Conservation (phyloP, 1,284 basidiomycete species). For the Rhizoctonia solani region DNA sequence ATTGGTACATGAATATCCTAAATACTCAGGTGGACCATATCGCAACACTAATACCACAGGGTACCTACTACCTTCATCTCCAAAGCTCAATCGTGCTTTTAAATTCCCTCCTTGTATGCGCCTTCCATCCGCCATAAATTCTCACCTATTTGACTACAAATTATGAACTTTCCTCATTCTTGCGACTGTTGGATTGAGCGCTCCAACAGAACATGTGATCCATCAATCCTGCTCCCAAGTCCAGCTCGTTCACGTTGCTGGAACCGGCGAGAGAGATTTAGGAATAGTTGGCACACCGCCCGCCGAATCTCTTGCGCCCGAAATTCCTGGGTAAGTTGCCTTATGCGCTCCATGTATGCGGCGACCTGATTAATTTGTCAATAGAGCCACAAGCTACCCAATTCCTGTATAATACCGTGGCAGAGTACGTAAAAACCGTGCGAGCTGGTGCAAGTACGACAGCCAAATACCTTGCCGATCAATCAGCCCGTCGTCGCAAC, state of each 20-base stretch:
- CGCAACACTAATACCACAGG: too few relatives aligned
- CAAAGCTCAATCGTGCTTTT: too few relatives aligned
- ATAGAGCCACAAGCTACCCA: conserved; percentile 2
- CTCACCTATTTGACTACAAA: not conserved
- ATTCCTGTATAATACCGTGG: conserved; percentile 8
- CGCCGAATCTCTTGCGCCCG: not conserved
- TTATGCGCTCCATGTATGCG: not conserved
- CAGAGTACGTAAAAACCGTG: conserved; percentile 18
- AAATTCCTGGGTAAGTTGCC: conserved; percentile 4
- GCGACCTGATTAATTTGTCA: not conserved
- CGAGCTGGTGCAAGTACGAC: conserved; percentile 5
- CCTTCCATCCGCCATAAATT: too few relatives aligned
- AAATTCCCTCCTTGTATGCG: not conserved
- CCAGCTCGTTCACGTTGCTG: conserved; percentile 16
- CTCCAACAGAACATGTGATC: conserved; percentile 5
- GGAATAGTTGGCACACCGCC: conserved; percentile 9
- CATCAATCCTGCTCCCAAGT: conserved; percentile 9
- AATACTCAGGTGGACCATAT: too few relatives aligned
- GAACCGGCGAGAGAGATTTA: conserved; percentile 1
- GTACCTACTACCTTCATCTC: not conserved
- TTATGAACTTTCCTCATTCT: not conserved
- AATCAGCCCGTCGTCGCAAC: not conserved
- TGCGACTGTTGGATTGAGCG: not conserved
- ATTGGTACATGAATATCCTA: too few relatives aligned
- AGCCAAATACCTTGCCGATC: not conserved